These are phyloP conservation scores for Russula abietina DNA, from an alignment of 768 basidiomycete species.

Conservation along the genomic window DNA sequence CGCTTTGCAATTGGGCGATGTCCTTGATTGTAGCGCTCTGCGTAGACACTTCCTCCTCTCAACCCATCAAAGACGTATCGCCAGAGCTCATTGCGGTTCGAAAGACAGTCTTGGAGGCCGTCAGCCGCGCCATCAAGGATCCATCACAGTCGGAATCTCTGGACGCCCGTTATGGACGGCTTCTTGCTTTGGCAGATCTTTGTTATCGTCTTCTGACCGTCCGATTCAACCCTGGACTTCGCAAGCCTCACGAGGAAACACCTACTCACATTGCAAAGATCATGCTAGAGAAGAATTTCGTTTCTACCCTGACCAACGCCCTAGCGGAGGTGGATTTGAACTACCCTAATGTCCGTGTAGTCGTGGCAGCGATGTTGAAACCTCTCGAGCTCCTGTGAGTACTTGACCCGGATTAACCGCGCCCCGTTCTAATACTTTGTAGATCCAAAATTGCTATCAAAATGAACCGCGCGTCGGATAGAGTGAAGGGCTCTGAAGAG, in stretches of 20 bases:
- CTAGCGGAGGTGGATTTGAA: constrained; percentile 92
- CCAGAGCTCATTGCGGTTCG: constrained; percentile 82
- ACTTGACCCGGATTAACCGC: not conserved
- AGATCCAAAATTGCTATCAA: constrained; percentile 98
- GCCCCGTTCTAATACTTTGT: constrained; percentile 11
- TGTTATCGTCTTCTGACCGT: constrained; percentile 83
- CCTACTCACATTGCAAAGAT: constrained; percentile 91
- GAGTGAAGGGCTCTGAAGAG: constrained; percentile 52
- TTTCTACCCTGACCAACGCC: constrained; percentile 78
- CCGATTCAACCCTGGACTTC: constrained; percentile 50
- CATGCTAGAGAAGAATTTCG: constrained; percentile 98
- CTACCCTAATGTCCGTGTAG: constrained; percentile 81
- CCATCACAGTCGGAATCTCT: constrained; percentile 46
- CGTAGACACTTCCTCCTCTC: constrained; percentile 64
- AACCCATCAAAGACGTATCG: constrained; percentile 71
- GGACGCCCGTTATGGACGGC: constrained; percentile 78
- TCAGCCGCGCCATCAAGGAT: constrained; percentile 85
- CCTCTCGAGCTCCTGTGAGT: constrained; percentile 87
- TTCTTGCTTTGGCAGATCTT: constrained; percentile 81
- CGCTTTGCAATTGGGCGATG: constrained; percentile 80
- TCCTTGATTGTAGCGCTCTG: constrained; percentile 91
- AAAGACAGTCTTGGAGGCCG: constrained; percentile 84
- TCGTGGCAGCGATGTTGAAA: constrained; percentile 82
- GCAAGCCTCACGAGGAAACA: constrained; percentile 59
- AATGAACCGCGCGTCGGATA: constrained; percentile 78